phyloP scores from a whole-genome alignment of 1,139 yeast genomes.

The Yamadazyma epiphylla region DNA sequence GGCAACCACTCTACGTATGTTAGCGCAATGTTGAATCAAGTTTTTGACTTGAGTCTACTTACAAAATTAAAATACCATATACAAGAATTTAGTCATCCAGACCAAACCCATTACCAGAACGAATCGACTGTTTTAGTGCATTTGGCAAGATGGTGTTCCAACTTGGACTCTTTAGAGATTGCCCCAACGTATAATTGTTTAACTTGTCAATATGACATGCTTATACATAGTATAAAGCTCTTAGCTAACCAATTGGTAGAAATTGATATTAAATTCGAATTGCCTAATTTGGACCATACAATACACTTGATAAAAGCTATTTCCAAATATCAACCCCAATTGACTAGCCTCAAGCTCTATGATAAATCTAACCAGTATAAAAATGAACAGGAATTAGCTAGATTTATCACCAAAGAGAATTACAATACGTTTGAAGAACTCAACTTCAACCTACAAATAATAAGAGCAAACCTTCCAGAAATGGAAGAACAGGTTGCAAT shows the following conservation, averaged over 20 bases:
- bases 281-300: slow-evolving; percentile 6
- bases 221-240: not conserved
- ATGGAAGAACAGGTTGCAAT: not conserved
- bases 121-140: slow-evolving; percentile 6
- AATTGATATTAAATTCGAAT: slow-evolving; percentile 10
- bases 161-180: slow-evolving; percentile 4
- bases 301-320: slow-evolving; percentile 5
- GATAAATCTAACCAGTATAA: slow-evolving; percentile 12
- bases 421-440: slow-evolving; percentile 7
- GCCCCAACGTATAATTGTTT: slow-evolving; percentile 13
- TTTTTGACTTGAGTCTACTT: slow-evolving; percentile 5
- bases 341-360: slow-evolving; percentile 7
- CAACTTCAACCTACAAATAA: slow-evolving; percentile 6
- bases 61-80: slow-evolving; percentile 3
- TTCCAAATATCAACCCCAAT: slow-evolving; percentile 3
- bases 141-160: slow-evolving; percentile 2
- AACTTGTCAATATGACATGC: slow-evolving; percentile 11
- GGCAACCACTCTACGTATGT: slow-evolving; percentile 4
- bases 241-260: slow-evolving; percentile 3
- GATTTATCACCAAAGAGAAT: slow-evolving; percentile 1
- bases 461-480: slow-evolving; percentile 3
- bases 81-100: slow-evolving; percentile 13
- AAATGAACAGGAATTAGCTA: slow-evolving; percentile 7
- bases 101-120: slow-evolving; percentile 9
- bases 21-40: slow-evolving; percentile 1